These are phyloP conservation scores for Fusarium sp. DNA, from an alignment of 2,329 filamentous ascomycete species.

Conservation along the genomic window DNA sequence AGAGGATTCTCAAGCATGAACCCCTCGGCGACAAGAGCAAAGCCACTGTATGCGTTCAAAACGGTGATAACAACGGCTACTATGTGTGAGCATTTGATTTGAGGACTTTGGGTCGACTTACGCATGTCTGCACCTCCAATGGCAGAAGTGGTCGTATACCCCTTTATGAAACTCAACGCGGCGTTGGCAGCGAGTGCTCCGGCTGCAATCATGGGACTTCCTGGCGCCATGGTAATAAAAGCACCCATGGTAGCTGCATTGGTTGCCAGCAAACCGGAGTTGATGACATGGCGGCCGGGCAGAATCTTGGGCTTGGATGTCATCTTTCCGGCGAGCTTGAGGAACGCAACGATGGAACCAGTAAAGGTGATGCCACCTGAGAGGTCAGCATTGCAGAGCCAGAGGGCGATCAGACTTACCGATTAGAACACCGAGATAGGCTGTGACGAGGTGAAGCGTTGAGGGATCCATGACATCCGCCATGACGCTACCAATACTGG, in stretches of 20 bases:
- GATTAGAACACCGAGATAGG: conserved; percentile 86
- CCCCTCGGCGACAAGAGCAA: conserved; percentile 88
- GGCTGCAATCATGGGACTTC: conserved; percentile 80
- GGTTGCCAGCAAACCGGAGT: conserved; percentile 75
- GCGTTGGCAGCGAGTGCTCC: conserved; percentile 80
- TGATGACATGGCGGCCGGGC: conserved; percentile 78
- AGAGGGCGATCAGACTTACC: conserved; percentile 51
- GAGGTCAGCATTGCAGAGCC: background rate
- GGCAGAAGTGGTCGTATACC: conserved; percentile 85
- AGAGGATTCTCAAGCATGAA: conserved; percentile 91
- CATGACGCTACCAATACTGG: conserved; percentile 88
- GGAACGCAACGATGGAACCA: conserved; percentile 86
- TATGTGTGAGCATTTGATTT: conserved; percentile 13
- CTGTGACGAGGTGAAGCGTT: conserved; percentile 84
- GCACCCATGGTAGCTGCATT: conserved; percentile 86
- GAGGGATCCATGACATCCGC: conserved; percentile 74
- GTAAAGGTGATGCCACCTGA: conserved; percentile 85
- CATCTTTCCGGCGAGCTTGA: conserved; percentile 86
- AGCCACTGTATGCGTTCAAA: conserved; percentile 89
- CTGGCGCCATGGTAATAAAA: conserved; percentile 83
- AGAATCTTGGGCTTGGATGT: conserved; percentile 78
- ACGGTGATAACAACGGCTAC: conserved; percentile 84
- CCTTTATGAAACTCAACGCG: conserved; percentile 81
- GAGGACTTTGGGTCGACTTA: conserved; percentile 38
- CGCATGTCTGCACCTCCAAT: conserved; percentile 96